Base-by-base conservation (phyloP, 257 asterid genomes). In the Fraxinus americana region DNA sequence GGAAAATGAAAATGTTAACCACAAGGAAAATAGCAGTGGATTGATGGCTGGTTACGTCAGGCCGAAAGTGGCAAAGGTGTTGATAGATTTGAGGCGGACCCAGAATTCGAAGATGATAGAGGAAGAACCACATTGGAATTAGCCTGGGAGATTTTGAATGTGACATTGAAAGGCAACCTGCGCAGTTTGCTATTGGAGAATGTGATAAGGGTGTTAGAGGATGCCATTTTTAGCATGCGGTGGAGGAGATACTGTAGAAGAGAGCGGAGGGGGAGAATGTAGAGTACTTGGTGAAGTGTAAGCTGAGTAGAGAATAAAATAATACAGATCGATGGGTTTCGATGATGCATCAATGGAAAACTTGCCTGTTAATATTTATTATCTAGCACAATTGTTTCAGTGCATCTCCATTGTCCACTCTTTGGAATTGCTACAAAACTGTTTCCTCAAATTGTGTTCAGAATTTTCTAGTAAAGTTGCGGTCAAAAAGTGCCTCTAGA, bases 211-310 rank as follows among this genome's bases (percentile, higher is more conserved):
- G 88, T 82, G 4, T 48, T 95, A 77, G 98, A 93, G 71, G 91
- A 88, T 75, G 97, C 90, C 38, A 74, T 89, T 25, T 95, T 85
- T 77, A 95, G 84, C 93, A 82, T 14, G 94, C 93, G 87, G 99
- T 95, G 80, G 92, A 86, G 86, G 97, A 87, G 87, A 79, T 95
- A 19, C 3, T 95, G 79, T 97, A 95, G 91, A 92, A 82, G 81
- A 88, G 99, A 38, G 99, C 97, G 79, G 91, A 93, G 59, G 97
- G 45, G 13, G 45, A 39, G 45, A 39, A 39, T 39, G 45, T 39
- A 39, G 45, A 39, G 45, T 9, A 39, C 45, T 39, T 39, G 13
- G 45, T 39, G 45, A 39, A 39, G 2, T 39, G 45, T 13, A 9
- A 39, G 45, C 45, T 1, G 13, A 39, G 45, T 39, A 85, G 77